A percentile compares a stretch with the other conserved stretches of the same genome.
Conservation (phyloP, 768 basidiomycete species). For the Lactarius evosmus region DNA sequence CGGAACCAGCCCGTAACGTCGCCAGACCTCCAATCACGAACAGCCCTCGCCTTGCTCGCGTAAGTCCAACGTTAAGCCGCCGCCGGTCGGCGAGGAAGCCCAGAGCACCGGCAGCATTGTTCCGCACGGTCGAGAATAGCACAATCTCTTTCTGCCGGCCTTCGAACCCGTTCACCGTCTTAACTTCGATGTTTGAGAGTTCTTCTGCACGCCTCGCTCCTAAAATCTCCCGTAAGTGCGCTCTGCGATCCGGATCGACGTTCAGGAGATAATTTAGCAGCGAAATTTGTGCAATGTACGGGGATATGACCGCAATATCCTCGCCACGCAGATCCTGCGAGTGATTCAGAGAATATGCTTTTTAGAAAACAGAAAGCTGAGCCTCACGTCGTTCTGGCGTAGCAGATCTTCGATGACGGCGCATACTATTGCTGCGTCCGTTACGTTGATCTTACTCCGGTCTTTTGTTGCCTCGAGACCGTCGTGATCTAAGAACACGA, state of each 20-base stretch:
- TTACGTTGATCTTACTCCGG: conserved; percentile 71
- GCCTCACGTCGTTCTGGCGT: conserved; percentile 30
- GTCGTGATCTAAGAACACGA: conserved; percentile 81
- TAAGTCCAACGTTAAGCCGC: conserved; percentile 87
- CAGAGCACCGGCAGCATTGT: conserved; percentile 72
- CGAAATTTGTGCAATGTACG: conserved; percentile 85
- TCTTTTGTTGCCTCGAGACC: conserved; percentile 64
- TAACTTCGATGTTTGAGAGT: conserved; percentile 69
- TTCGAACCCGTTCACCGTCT: conserved; percentile 94
- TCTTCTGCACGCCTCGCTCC: conserved; percentile 67
- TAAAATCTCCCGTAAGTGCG: conserved; percentile 56
- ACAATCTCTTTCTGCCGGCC: conserved; percentile 92
- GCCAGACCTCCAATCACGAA: conserved; percentile 73
- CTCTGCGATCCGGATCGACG: conserved; percentile 47
- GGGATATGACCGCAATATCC: conserved; percentile 91
- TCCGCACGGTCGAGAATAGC: conserved; percentile 87
- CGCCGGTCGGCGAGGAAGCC: conserved; percentile 88
- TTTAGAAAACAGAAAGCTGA: not conserved
- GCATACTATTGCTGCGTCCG: conserved; percentile 75
- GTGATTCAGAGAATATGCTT: conserved; percentile 29
- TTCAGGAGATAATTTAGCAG: conserved; percentile 66
- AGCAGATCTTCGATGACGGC: conserved; percentile 82
- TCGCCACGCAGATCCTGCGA: conserved; percentile 56
- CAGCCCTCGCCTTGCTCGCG: conserved; percentile 81
- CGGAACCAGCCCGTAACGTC: conserved; percentile 54